A percentile compares a stretch with the other conserved stretches of the same genome.
Evolutionary conservation across 257 asterid species (phyloP).

Genomic region (Solanum piurae): DNA sequence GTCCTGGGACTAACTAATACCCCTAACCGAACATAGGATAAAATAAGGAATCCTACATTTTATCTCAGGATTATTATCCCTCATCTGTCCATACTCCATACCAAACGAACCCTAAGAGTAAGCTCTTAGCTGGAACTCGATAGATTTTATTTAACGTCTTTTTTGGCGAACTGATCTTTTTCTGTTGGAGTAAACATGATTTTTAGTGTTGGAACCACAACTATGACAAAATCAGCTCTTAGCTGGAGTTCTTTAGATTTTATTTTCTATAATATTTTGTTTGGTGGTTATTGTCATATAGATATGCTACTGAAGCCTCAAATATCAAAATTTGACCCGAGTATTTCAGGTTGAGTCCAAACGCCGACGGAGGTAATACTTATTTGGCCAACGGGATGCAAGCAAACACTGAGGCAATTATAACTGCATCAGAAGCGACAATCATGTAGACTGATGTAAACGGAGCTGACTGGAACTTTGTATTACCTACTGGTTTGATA

Average conservation of each 20-base stretch:
- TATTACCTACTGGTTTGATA: slow-evolving; percentile 25
- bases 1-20: too few species aligned
- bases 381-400: slow-evolving; percentile 6
- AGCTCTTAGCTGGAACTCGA: not conserved
- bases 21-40: too few species aligned
- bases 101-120: not conserved
- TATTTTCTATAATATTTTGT: not conserved
- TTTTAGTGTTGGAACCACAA: not conserved
- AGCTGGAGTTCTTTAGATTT: not conserved
- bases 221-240: not conserved
- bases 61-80: not conserved
- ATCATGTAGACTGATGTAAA: slow-evolving; percentile 9
- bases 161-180: not conserved
- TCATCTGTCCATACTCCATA: too few species aligned
- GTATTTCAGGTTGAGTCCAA: slow-evolving; percentile 64
- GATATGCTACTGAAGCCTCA: not conserved
- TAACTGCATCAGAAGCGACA: slow-evolving; percentile 10
- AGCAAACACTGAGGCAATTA: slow-evolving; percentile 18
- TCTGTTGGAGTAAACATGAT: not conserved
- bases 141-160: not conserved
- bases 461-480: slow-evolving; percentile 5
- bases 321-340: not conserved
- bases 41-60: too few species aligned
- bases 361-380: slow-evolving; percentile 59
- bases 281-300: not conserved